These are phyloP conservation scores for Persicaria tinctoria DNA, from an alignment of 148 eudicot species.

Conservation along the genomic window DNA sequence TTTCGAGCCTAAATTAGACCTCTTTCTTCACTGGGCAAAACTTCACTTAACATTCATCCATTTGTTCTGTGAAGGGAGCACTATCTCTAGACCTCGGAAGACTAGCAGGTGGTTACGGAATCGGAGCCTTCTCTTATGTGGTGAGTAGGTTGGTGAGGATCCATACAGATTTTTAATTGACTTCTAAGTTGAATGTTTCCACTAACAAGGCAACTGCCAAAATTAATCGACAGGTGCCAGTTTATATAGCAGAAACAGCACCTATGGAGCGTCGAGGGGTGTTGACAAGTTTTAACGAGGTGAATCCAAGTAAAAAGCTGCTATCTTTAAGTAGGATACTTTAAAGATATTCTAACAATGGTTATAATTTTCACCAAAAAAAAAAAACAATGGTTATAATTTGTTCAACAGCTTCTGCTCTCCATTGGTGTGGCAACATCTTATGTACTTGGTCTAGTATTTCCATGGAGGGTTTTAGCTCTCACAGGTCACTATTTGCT, in stretches of 20 bases:
- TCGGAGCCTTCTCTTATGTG: constrained; percentile 92
- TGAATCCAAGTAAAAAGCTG: constrained; percentile 6
- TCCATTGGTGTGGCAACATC: constrained; percentile 60
- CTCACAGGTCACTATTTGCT: constrained; percentile 41
- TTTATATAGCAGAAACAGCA: constrained; percentile 85
- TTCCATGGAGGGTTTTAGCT: constrained; percentile 78
- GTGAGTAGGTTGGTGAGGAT: constrained; percentile 17
- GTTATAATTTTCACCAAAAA: too few relatives aligned
- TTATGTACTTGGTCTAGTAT: constrained; percentile 61
- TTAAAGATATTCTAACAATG: too few relatives aligned
- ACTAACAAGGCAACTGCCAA: not conserved
- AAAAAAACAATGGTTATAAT: not conserved
- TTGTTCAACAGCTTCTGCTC: constrained; percentile 62
- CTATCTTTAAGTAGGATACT: too few relatives aligned
- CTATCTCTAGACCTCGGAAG: constrained; percentile 67
- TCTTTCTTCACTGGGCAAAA: not conserved
- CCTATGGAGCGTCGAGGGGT: constrained; percentile 85
- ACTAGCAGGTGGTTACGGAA: constrained; percentile 88
- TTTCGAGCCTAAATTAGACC: not conserved
- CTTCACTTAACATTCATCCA: not conserved
- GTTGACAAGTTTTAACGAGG: constrained; percentile 75
- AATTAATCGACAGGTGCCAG: constrained; percentile 50
- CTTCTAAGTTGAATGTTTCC: not conserved
- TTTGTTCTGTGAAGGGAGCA: constrained; percentile 28
- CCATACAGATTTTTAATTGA: not conserved